Conservation (phyloP, 2,329 filamentous ascomycete species). For the Botrytis aclada region DNA sequence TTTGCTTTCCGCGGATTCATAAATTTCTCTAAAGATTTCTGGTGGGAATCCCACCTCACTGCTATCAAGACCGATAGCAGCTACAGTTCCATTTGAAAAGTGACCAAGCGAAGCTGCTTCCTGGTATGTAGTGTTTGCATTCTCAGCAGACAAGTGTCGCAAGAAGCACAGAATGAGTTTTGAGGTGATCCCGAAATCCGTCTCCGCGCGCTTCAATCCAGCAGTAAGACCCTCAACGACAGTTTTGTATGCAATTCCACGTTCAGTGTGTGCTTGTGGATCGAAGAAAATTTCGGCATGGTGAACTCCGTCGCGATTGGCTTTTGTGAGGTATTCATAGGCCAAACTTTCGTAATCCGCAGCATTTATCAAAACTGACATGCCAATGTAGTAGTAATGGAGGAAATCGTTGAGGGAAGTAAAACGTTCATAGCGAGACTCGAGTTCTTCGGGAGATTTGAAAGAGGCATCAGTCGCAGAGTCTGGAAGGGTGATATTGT, state of each 20-base stretch:
- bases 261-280: constrained; percentile 67
- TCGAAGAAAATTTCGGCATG: constrained; percentile 82
- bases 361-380: constrained; percentile 62
- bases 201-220: constrained; percentile 58
- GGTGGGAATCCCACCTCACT: constrained; percentile 57
- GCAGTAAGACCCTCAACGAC: constrained; percentile 61
- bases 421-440: constrained; percentile 63
- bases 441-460: constrained; percentile 55
- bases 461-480: constrained; percentile 60
- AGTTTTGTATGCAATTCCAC: constrained; percentile 61
- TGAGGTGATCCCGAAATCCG: constrained; percentile 61
- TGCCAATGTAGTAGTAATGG: constrained; percentile 74
- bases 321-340: constrained; percentile 67
- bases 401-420: constrained; percentile 74
- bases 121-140: constrained; percentile 49
- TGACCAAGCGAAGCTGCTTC: constrained; percentile 44
- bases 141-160: constrained; percentile 61
- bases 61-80: constrained; percentile 67
- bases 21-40: constrained; percentile 61
- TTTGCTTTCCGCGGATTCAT: constrained; percentile 48
- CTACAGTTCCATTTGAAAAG: constrained; percentile 51
- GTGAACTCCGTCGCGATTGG: constrained; percentile 60
- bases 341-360: constrained; percentile 72
- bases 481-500: constrained; percentile 59
- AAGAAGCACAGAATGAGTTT: constrained; percentile 71